Evolutionary conservation across 2,329 filamentous ascomycete genomes (phyloP).

Genomic region (Penicillium sp.): DNA sequence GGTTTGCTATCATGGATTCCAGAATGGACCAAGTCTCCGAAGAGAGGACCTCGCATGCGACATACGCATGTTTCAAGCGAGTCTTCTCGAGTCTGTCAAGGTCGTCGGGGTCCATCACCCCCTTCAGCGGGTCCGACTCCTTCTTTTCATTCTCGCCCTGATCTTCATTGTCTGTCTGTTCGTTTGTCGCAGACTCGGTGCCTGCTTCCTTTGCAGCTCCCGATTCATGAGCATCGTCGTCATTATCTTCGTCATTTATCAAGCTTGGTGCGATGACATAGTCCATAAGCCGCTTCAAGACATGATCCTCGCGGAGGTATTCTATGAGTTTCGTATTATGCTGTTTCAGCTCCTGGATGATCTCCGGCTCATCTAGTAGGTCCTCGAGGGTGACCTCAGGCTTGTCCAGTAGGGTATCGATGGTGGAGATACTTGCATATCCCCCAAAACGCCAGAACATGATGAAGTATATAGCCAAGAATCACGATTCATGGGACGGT

Average conservation of each 20-base stretch:
- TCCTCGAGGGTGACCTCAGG: conserved; percentile 91
- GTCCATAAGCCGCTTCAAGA: conserved; percentile 78
- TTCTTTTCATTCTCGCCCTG: conserved; percentile 40
- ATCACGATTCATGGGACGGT: conserved; percentile 36
- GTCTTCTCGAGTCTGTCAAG: conserved; percentile 79
- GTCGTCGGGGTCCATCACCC: conserved; percentile 38
- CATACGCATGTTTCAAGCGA: conserved; percentile 87
- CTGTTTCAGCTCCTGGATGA: conserved; percentile 96
- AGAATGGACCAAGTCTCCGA: conserved; percentile 97
- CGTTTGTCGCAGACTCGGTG: conserved; percentile 18
- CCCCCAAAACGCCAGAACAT: conserved; percentile 99
- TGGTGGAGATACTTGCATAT: conserved; percentile 93
- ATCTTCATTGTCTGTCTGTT: conserved; percentile 17
- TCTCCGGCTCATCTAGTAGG: conserved; percentile 87
- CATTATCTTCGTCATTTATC: conserved; percentile 49
- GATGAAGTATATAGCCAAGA: conserved; percentile 48
- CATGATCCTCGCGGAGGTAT: conserved; percentile 80
- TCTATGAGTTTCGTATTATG: conserved; percentile 97
- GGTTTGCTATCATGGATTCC: conserved; percentile 84
- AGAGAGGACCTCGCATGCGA: conserved; percentile 86
- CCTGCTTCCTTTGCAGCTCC: conserved; percentile 25
- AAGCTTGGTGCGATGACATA: conserved; percentile 77
- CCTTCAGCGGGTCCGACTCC: conserved; percentile 32
- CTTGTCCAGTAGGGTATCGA: conserved; percentile 95
- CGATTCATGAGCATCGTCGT: conserved; percentile 49